phyloP scores from a whole-genome alignment of 208 protist genomes.

The Kentomonas sorsogonicus region DNA sequence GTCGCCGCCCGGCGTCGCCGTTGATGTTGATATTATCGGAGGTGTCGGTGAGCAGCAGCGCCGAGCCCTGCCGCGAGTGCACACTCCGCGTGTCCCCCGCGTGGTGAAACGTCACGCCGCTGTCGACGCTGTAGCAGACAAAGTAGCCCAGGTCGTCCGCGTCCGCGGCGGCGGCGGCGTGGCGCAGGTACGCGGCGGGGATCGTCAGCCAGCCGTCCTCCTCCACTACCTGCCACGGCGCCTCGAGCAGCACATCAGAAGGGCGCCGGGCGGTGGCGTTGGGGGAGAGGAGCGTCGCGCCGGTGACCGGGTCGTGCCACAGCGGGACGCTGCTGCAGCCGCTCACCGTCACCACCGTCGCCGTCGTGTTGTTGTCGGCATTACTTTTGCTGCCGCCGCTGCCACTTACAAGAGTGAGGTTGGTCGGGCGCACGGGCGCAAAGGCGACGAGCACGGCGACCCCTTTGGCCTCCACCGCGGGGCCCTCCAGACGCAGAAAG shows the following conservation, averaged over 20 bases:
- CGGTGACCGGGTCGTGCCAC: too few relatives aligned
- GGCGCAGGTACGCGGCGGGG: slow-evolving; percentile 22
- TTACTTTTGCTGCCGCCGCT: background rate
- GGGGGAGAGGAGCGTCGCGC: too few relatives aligned
- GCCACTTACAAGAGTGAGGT: slow-evolving; percentile 10
- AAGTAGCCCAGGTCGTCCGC: slow-evolving; percentile 2
- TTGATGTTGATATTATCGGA: too few relatives aligned
- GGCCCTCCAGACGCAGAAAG: slow-evolving; percentile 29
- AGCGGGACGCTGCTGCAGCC: too few relatives aligned
- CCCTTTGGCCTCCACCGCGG: slow-evolving; percentile 32
- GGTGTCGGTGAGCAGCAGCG: too few relatives aligned
- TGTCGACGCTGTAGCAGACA: slow-evolving; percentile 64
- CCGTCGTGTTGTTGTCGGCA: background rate
- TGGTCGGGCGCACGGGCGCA: slow-evolving; percentile 13
- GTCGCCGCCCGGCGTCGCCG: background rate
- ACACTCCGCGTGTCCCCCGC: slow-evolving; percentile 14
- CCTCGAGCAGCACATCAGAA: slow-evolving; percentile 17
- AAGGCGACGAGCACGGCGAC: slow-evolving; percentile 40
- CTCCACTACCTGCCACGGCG: slow-evolving; percentile 21
- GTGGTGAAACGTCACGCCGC: slow-evolving; percentile 38
- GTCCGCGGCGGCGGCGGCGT: slow-evolving; percentile 11
- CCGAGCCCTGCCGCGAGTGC: background rate
- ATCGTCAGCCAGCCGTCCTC: slow-evolving; percentile 26
- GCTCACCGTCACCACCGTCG: too few relatives aligned
- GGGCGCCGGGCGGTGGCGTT: too few relatives aligned